A percentile compares a stretch with the other conserved stretches of the same genome.
phyloP scores from a whole-genome alignment of 1,284 basidiomycete species.

The Leccinum angustisporum region DNA sequence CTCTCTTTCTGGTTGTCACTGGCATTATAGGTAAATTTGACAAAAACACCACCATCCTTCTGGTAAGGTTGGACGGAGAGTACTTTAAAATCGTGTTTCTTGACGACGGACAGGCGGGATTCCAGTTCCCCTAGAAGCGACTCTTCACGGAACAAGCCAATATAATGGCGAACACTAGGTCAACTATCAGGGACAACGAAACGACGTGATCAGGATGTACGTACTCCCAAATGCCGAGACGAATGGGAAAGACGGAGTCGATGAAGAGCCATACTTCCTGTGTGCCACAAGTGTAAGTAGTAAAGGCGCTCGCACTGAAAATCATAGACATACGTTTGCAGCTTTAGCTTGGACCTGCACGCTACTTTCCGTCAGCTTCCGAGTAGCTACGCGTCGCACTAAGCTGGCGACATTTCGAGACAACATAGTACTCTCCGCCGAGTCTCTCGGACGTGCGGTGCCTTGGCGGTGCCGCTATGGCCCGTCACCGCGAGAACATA shows the following conservation, averaged over 20 bases:
- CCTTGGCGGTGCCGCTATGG: too few species aligned
- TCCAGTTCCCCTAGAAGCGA: slow-evolving; percentile 48
- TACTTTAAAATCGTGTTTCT: slow-evolving; percentile 55
- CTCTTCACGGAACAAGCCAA: slow-evolving; percentile 59
- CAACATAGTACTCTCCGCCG: slow-evolving; percentile 16
- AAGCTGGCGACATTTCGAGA: slow-evolving; percentile 7
- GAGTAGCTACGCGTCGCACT: slow-evolving; percentile 3
- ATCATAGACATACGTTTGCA: slow-evolving; percentile 21
- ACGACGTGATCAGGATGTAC: slow-evolving; percentile 20
- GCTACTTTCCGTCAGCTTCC: slow-evolving; percentile 14
- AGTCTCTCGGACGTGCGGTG: neutral
- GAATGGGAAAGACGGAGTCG: slow-evolving; percentile 58
- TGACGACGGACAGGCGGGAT: slow-evolving; percentile 49
- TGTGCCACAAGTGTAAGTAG: neutral
- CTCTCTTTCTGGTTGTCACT: slow-evolving; percentile 34
- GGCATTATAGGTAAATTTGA: slow-evolving; percentile 68
- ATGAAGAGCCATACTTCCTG: slow-evolving; percentile 50
- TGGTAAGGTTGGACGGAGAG: slow-evolving; percentile 58
- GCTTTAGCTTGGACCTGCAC: neutral
- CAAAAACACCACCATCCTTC: slow-evolving; percentile 88
- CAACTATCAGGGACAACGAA: slow-evolving; percentile 8
- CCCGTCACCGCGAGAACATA: slow-evolving; percentile 12
- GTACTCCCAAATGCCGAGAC: slow-evolving; percentile 52
- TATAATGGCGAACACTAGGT: slow-evolving; percentile 58
- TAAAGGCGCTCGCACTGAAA: slow-evolving; percentile 13